These are phyloP conservation scores for Piromyces finnis DNA, from an alignment of 192 early-diverging fungal species.

Conservation along the genomic window DNA sequence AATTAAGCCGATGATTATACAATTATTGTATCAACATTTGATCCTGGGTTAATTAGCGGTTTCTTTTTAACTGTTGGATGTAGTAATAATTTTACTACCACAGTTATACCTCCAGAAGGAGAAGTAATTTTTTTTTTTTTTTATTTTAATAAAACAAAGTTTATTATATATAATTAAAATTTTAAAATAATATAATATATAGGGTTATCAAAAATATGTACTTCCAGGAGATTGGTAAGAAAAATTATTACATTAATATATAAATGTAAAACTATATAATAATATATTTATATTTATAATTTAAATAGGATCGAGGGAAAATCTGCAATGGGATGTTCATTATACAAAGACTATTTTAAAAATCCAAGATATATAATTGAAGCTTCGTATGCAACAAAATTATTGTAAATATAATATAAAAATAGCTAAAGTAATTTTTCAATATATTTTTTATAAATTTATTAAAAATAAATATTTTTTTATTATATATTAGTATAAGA, in stretches of 20 bases:
- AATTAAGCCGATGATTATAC: conserved; percentile 54
- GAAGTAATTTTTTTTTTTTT: conserved; percentile 26
- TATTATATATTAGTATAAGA: conserved; percentile 22
- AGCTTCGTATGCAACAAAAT: conserved; percentile 25
- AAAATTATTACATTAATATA: background rate
- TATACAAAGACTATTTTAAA: conserved; percentile 31
- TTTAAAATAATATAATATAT: too few relatives aligned
- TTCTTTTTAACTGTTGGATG: conserved; percentile 48
- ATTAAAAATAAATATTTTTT: too few relatives aligned
- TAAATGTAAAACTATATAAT: background rate
- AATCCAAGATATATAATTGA: conserved; percentile 54
- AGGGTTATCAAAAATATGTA: background rate
- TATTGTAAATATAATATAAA: conserved; percentile 19
- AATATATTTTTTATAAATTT: too few relatives aligned
- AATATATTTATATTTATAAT: conserved; percentile 42
- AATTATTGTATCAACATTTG: conserved; percentile 58
- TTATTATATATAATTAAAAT: too few relatives aligned
- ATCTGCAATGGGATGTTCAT: background rate
- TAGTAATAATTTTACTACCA: conserved; percentile 21
- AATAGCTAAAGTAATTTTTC: too few relatives aligned
- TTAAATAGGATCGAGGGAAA: conserved; percentile 26
- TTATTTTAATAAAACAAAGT: too few relatives aligned
- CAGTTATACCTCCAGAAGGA: conserved; percentile 52
- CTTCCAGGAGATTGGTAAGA: background rate
- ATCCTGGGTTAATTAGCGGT: conserved; percentile 43